Conservation (phyloP, 768 basidiomycete species). For the Tulasnella sp. region DNA sequence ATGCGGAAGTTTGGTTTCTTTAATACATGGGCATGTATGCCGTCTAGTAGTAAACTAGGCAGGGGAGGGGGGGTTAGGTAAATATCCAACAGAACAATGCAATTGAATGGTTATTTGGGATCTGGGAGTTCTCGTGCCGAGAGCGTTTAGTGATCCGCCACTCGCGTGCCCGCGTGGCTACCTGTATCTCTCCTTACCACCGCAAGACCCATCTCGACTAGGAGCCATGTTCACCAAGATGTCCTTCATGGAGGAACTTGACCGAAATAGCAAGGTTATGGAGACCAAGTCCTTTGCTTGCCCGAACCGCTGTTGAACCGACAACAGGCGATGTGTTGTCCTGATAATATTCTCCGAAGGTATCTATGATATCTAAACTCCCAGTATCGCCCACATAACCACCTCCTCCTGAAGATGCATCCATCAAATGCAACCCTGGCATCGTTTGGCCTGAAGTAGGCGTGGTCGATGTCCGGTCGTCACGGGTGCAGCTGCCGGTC, state of each 20-base stretch:
- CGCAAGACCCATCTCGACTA: background rate
- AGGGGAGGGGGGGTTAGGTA: no score
- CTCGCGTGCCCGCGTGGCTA: background rate
- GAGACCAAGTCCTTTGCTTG: background rate
- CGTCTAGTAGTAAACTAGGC: background rate
- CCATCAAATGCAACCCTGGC: background rate
- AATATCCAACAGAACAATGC: background rate
- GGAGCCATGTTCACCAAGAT: background rate
- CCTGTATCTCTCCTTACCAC: background rate
- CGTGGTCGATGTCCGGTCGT: slow-evolving; percentile 92
- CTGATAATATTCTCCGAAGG: background rate
- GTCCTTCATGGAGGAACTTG: background rate
- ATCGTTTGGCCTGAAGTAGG: slow-evolving; percentile 43
- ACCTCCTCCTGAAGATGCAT: background rate
- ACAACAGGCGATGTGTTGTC: background rate
- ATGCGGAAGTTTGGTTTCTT: background rate
- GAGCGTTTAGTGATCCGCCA: no score
- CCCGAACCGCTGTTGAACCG: background rate
- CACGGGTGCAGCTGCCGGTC: slow-evolving; percentile 89
- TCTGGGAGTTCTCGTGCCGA: no score
- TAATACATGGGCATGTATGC: background rate
- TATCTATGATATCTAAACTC: background rate
- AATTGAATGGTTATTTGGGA: background rate
- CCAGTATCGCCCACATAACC: no score
- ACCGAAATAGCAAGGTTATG: background rate